Base-by-base conservation (phyloP, 129 eudicot genomes). In the Heracleum sosnowskyi region DNA sequence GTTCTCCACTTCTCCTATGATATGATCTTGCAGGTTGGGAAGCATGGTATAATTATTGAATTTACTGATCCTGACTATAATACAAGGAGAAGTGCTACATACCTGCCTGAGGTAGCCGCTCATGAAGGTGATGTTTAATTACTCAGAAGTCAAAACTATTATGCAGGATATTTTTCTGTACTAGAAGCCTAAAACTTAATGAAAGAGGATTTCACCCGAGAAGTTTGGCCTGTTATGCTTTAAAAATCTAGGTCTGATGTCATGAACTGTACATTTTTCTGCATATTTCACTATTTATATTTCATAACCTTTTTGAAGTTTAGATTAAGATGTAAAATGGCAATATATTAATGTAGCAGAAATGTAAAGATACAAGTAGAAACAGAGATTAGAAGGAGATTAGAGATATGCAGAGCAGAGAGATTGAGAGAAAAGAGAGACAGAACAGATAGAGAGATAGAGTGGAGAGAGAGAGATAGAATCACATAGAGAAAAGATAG, bases 61-160 rank as follows among this genome's bases (percentile, higher is more conserved):
- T 93, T 93, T 77, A 93, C 89, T 28, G 98, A 93, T 77, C 96
- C 93, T 49, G 80, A 84, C 83, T 84, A 77, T 63, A 90, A 87
- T 69, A 87, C 85, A n/a, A 83, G 83, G 87, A 84, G 98, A 83
- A 90, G 85, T 83, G 98, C 98, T 60, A 93, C 98, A 22, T 90
- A 93, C 83, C 87, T 90, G 47, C 98, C 98, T 66, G 98, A 93
- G 79, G 89, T 93, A 73, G 98, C 94, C 76, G 87, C 93, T 72
- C 92, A 90, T 84, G 96, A 93, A 93, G 98, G 98, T 93, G 76
- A 73, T 41, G 73, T 77, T 74, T 49, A 26, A 28, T 60, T 82
- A 64, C 74, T 79, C 5, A 29, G n/a, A n/a, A n/a, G n/a, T n/a
- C n/a, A n/a, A 77, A 49, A 4, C 4, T 74, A 74, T 82, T 7